Evolutionary conservation across 2,329 filamentous ascomycete genomes (phyloP).

Genomic region (Helminthosporium solani): DNA sequence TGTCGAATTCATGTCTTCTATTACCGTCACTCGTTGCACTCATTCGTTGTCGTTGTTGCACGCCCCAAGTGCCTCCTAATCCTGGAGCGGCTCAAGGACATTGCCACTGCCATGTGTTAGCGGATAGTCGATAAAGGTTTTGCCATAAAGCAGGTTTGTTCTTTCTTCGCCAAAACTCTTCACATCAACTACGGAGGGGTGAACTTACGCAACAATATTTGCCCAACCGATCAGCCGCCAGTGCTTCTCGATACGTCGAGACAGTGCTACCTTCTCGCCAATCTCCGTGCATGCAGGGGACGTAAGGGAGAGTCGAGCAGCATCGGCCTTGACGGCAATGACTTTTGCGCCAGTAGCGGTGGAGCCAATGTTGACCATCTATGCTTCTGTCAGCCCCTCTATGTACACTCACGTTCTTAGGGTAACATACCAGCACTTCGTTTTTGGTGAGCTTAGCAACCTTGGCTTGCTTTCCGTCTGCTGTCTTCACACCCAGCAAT

Average conservation of each 20-base stretch:
- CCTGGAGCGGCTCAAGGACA: slow-evolving; percentile 37
- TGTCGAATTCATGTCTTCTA: slow-evolving; percentile 6
- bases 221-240: slow-evolving; percentile 62
- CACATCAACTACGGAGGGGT: slow-evolving; percentile 1
- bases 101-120: slow-evolving; percentile 37
- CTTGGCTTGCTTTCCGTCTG: slow-evolving; percentile 98
- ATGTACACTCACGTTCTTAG: background rate
- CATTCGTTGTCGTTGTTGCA: background rate
- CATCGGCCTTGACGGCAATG: slow-evolving; percentile 94
- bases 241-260: slow-evolving; percentile 97
- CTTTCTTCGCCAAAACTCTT: too few species aligned
- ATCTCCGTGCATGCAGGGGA: slow-evolving; percentile 95
- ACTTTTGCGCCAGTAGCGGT: slow-evolving; percentile 98
- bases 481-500: slow-evolving; percentile 93
- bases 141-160: background rate
- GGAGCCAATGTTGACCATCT: slow-evolving; percentile 98
- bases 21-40: background rate
- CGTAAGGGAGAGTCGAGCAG: slow-evolving; percentile 89
- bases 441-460: slow-evolving; percentile 98
- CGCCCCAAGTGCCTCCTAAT: slow-evolving; percentile 4
- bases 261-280: slow-evolving; percentile 96
- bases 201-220: slow-evolving; percentile 46
- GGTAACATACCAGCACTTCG: slow-evolving; percentile 68
- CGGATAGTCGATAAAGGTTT: slow-evolving; percentile 1
- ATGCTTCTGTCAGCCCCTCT: slow-evolving; percentile 12